Evolutionary conservation across 208 protist species (phyloP).

Genomic region (Leishmania tropica): DNA sequence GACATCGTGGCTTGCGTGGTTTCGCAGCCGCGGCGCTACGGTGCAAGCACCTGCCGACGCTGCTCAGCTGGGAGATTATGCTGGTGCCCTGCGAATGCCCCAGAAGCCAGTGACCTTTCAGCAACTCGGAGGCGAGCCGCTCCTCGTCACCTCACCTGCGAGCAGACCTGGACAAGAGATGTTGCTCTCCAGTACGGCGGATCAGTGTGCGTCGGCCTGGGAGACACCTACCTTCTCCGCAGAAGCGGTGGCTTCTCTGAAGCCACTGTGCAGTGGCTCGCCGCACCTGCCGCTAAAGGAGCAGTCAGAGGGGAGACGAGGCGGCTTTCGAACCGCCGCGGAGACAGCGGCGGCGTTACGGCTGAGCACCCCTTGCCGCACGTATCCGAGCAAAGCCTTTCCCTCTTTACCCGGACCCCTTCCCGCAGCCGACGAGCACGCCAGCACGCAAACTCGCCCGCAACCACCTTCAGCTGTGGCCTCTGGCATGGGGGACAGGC

Average conservation of each 20-base stretch:
- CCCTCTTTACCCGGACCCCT: neutral
- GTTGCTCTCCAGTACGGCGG: neutral
- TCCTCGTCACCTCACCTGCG: neutral
- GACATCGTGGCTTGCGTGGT: slow-evolving; percentile 23
- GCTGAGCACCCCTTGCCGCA: neutral
- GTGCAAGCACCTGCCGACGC: slow-evolving; percentile 3
- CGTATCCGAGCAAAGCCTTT: neutral
- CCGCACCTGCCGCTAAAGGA: slow-evolving; percentile 25
- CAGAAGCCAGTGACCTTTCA: neutral
- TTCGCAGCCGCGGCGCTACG: slow-evolving; percentile 1
- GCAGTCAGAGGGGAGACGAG: slow-evolving; percentile 2
- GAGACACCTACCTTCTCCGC: neutral
- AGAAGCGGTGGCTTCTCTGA: neutral
- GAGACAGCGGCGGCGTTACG: no score
- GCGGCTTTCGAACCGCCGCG: no score
- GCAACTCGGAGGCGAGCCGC: slow-evolving; percentile 1
- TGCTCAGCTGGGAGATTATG: slow-evolving; percentile 5
- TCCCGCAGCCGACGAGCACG: neutral
- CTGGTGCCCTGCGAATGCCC: neutral
- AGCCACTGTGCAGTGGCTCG: neutral
- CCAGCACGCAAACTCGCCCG: neutral
- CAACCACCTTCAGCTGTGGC: neutral
- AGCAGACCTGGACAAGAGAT: neutral
- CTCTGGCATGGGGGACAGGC: neutral
- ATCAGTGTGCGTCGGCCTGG: neutral